These are phyloP conservation scores for Sphaerulina vaccinii DNA, from an alignment of 2,329 filamentous ascomycete genomes.

Conservation along the genomic window DNA sequence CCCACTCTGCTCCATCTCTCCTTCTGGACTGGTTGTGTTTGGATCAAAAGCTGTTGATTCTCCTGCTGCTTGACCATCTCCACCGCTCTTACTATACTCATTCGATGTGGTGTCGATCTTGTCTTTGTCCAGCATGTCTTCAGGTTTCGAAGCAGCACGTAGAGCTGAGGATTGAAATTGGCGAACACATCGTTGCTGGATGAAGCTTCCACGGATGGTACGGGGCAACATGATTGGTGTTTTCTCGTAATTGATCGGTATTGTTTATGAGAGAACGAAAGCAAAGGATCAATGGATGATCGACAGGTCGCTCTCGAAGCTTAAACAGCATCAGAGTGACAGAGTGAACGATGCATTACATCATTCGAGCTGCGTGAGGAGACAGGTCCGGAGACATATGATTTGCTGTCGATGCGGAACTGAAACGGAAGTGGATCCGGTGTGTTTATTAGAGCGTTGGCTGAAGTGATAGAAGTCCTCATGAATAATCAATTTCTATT, in stretches of 20 bases:
- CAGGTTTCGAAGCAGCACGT: constrained; percentile 42
- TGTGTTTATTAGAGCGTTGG: no score
- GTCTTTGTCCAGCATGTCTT: constrained; percentile 54
- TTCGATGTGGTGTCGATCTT: constrained; percentile 63
- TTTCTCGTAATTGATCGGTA: neutral
- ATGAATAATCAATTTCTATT: neutral
- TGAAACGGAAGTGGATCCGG: neutral
- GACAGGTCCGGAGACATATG: neutral
- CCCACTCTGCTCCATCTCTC: constrained; percentile 47
- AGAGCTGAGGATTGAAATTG: constrained; percentile 26
- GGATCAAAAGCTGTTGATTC: constrained; percentile 68
- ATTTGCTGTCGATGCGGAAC: neutral
- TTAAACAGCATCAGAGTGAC: no score
- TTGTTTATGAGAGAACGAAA: neutral
- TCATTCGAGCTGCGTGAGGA: neutral
- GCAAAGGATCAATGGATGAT: neutral
- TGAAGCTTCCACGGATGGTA: constrained; percentile 15
- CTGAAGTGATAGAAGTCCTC: no score
- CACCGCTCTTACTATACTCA: constrained; percentile 68
- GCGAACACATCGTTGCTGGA: constrained; percentile 16
- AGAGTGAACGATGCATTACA: constrained; percentile 3
- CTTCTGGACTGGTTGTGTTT: constrained; percentile 64
- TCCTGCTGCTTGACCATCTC: constrained; percentile 58
- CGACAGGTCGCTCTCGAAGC: neutral
- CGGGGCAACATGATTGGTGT: constrained; percentile 14